phyloP scores from a whole-genome alignment of 305 asterid species.

The Fraxinus velutina region DNA sequence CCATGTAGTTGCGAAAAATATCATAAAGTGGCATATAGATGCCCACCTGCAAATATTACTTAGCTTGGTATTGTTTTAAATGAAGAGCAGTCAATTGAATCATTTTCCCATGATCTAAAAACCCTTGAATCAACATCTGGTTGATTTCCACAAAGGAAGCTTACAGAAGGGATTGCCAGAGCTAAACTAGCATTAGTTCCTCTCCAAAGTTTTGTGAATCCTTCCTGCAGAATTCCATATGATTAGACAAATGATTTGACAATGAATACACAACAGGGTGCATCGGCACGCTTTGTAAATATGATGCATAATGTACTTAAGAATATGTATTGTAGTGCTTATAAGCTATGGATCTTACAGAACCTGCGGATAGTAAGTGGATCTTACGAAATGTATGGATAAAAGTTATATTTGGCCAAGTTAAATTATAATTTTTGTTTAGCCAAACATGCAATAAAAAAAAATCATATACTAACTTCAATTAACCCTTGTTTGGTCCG shows the following conservation, averaged over 20 bases:
- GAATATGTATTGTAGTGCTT: not conserved
- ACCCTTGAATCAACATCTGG: conserved; percentile 16
- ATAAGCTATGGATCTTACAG: not conserved
- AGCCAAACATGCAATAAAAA: not conserved
- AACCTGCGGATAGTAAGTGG: not conserved
- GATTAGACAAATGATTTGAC: conserved; percentile 7
- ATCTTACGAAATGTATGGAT: not conserved
- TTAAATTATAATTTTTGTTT: not conserved
- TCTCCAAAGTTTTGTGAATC: conserved; percentile 72
- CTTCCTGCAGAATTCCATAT: conserved; percentile 54
- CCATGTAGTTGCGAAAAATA: conserved; percentile 67
- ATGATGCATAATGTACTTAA: not conserved
- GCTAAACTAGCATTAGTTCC: conserved; percentile 89
- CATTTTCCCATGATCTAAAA: conserved; percentile 6
- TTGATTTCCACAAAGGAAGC: conserved; percentile 20
- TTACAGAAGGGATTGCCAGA: conserved; percentile 75
- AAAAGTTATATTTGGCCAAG: not conserved
- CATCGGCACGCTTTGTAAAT: not conserved
- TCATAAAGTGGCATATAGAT: conserved; percentile 90
- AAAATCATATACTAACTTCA: not conserved
- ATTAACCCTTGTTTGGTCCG: not conserved
- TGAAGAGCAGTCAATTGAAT: not conserved
- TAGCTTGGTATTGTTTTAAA: not conserved
- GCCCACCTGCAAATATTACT: conserved; percentile 58
- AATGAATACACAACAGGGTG: not conserved